Base-by-base conservation (phyloP, 139 green algal genomes). In the Pleodorina starrii region DNA sequence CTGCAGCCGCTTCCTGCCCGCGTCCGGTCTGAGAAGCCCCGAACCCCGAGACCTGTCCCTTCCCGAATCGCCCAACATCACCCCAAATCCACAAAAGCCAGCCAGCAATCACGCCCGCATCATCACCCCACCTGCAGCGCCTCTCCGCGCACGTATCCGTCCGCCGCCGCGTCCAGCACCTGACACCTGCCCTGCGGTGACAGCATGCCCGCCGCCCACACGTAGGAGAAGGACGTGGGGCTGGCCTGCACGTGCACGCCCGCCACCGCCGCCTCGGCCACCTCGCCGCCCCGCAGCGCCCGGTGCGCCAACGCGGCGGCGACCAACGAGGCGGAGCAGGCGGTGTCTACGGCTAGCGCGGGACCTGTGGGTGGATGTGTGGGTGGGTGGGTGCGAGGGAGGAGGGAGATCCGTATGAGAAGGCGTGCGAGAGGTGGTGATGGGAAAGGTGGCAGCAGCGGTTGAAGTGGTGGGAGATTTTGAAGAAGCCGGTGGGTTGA, bases 101-200 rank as follows among this genome's bases (percentile, higher is more conserved):
- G n/a, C n/a, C n/a, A n/a, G n/a, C n/a, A n/a, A n/a, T n/a, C n/a
- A n/a, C n/a, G n/a, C n/a, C n/a, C n/a, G n/a, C n/a, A n/a, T n/a
- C n/a, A n/a, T n/a, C n/a, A n/a, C n/a, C n/a, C 23, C 16, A 90
- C 88, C 10, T 90, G 92, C 27, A 81, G 86, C 0, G 93, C 93
- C 80, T 98, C 96, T 6, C 93, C 95, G 5, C 96, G 87, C 1
- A 96, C 95, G 87, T 98, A 98, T n/a, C 96, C 96, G 75, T 97
- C 94, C 5, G 95, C 96, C 2, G 83, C 87, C 3, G 92, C 93
- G 80, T 98, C 96, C 32, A 98, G 74, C 63, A 94, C 89, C 66
- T 97, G 96, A 91, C 96, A 98, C 32, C 96, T 87, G 40, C 95
- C 95, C 73, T 94, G 43, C 2, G 95, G 94, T 4, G 94, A 95